Conservation (phyloP, 2,329 filamentous ascomycete species). For the Scortechinia acanthostroma region DNA sequence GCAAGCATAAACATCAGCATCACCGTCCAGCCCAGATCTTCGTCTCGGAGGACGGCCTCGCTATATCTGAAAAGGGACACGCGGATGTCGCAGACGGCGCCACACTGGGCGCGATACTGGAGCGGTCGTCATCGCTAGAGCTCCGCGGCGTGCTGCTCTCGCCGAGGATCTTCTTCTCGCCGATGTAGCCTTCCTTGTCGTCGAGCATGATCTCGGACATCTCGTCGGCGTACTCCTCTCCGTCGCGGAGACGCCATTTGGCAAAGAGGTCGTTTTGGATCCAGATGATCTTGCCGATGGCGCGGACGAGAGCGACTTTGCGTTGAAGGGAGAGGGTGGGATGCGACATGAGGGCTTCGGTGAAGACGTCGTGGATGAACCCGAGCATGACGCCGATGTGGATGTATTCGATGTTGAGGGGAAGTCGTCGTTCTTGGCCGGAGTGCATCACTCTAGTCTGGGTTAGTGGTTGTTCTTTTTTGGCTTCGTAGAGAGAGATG, state of each 20-base stretch:
- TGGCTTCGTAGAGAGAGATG: not conserved
- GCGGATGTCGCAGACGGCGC: not conserved
- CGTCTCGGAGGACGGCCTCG: not conserved
- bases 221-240: conserved; percentile 43
- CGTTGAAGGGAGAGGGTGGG: conserved; percentile 57
- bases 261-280: conserved; percentile 82
- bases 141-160: conserved; percentile 12
- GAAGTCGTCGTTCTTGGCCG: conserved; percentile 65
- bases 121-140: not conserved
- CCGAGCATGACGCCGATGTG: conserved; percentile 68
- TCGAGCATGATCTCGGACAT: conserved; percentile 36
- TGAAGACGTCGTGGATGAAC: conserved; percentile 72
- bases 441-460: conserved; percentile 66
- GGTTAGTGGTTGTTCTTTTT: not conserved
- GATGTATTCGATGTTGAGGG: conserved; percentile 73
- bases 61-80: not conserved
- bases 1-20: not conserved
- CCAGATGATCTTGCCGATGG: conserved; percentile 76
- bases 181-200: conserved; percentile 57
- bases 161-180: conserved; percentile 50
- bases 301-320: conserved; percentile 70
- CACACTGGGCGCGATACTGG: not conserved
- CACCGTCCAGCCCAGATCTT: not conserved
- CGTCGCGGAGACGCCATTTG: conserved; percentile 72
- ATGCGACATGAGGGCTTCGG: conserved; percentile 68